Conservation (phyloP, 2,329 filamentous ascomycete species). For the Pyricularia pennisetigena region DNA sequence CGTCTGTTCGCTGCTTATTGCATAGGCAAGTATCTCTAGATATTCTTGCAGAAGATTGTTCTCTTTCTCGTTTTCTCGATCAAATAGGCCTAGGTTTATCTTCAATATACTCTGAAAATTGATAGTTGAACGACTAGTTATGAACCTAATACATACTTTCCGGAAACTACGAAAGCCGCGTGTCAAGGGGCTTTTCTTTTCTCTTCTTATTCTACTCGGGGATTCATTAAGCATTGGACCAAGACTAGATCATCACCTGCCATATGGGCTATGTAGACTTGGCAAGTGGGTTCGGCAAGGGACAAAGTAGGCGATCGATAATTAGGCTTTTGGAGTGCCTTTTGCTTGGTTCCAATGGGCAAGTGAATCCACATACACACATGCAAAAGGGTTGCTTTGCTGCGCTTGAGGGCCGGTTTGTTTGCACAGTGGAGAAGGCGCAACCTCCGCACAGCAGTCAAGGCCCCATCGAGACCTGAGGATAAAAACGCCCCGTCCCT, state of each 20-base stretch:
- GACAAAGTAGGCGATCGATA: not conserved
- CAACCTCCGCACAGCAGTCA: not conserved
- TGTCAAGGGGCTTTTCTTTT: not conserved
- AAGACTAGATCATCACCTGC: not conserved
- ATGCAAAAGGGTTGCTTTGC: not conserved
- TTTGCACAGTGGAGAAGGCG: not conserved
- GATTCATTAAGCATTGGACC: not conserved
- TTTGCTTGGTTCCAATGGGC: not conserved
- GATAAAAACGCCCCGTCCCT: not conserved
- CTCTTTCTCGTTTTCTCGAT: not conserved
- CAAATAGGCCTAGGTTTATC: not conserved
- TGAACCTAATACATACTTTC: not conserved
- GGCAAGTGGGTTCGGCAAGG: not conserved
- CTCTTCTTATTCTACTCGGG: not conserved
- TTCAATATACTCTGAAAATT: not conserved
- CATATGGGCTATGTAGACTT: not conserved
- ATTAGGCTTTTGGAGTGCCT: not conserved
- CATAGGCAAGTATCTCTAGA: not conserved
- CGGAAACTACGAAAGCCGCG: not conserved
- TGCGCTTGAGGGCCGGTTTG: not conserved
- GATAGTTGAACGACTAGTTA: not conserved
- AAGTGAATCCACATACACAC: not conserved
- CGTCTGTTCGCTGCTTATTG: not conserved
- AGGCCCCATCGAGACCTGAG: not conserved
- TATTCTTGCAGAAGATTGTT: no score